A percentile compares a stretch with the other conserved stretches of the same genome.
Conservation (phyloP, 2,329 filamentous ascomycete species). For the Boeremia exigua region DNA sequence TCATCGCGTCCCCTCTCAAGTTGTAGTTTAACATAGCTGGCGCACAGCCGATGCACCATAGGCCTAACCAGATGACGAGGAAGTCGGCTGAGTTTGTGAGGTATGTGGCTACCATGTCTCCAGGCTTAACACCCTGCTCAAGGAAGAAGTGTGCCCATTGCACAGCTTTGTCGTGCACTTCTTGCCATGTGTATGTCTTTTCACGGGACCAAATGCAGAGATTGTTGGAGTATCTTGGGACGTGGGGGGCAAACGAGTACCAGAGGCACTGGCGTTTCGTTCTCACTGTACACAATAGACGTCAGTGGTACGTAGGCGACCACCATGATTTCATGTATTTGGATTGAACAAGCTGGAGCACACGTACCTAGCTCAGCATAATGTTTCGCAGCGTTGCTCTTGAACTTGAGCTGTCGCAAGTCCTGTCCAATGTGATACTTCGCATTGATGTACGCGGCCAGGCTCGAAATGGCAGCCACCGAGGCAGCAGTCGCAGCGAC, state of each 20-base stretch:
- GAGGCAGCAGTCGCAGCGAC: constrained; percentile 33
- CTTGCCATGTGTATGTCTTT: constrained; percentile 50
- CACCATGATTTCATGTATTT: background rate
- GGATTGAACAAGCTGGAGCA: background rate
- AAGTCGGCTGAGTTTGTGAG: constrained; percentile 72
- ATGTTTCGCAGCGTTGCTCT: constrained; percentile 45
- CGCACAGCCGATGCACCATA: constrained; percentile 69
- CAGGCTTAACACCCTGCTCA: constrained; percentile 62
- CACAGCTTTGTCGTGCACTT: constrained; percentile 36
- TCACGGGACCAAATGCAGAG: constrained; percentile 71
- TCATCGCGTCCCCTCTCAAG: constrained; percentile 64
- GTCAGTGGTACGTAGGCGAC: background rate
- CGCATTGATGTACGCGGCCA: constrained; percentile 68
- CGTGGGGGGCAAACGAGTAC: constrained; percentile 37
- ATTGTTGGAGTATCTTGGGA: constrained; percentile 48
- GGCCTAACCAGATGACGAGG: constrained; percentile 68
- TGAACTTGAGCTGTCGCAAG: constrained; percentile 52
- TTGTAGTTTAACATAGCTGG: constrained; percentile 76
- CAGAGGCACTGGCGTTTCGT: constrained; percentile 44
- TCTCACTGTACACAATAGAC: constrained; percentile 40
- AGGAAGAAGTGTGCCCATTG: constrained; percentile 43
- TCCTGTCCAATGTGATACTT: constrained; percentile 72
- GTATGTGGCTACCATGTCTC: constrained; percentile 69
- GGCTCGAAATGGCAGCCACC: constrained; percentile 41
- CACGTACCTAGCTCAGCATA: constrained; percentile 40